Evolutionary conservation across 148 eudicot species (phyloP).

Genomic region (Talinum fruticosum): DNA sequence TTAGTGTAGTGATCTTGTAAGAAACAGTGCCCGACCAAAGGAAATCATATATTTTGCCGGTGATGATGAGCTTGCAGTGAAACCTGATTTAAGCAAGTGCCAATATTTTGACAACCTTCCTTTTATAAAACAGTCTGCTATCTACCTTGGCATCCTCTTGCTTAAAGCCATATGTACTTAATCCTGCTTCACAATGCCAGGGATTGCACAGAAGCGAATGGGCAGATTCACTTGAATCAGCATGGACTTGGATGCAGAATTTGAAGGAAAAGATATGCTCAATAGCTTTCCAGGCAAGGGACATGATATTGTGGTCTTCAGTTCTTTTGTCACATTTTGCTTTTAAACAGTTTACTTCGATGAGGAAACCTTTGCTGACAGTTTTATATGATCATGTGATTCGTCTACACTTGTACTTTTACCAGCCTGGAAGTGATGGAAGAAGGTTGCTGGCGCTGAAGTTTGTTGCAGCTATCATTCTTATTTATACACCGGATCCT

Average conservation of each 20-base stretch:
- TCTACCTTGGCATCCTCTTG: neutral
- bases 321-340: neutral
- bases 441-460: constrained; percentile 81
- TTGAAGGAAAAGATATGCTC: constrained; percentile 78
- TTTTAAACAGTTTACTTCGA: neutral
- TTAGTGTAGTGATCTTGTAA: neutral
- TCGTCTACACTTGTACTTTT: constrained; percentile 13
- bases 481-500: constrained; percentile 90
- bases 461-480: constrained; percentile 72
- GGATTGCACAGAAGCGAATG: constrained; percentile 62
- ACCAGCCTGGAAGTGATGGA: constrained; percentile 72
- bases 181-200: constrained; percentile 31
- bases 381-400: neutral
- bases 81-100: neutral
- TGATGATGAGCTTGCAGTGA: neutral
- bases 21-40: neutral
- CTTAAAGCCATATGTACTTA: constrained; percentile 5
- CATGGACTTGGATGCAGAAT: constrained; percentile 77
- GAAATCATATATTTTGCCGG: neutral
- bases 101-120: neutral
- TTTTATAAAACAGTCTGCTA: neutral
- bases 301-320: constrained; percentile 7
- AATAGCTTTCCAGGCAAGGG: constrained; percentile 78
- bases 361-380: neutral
- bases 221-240: constrained; percentile 58